Conservation (phyloP, 495 filamentous ascomycete species). For the Trichoderma virens region DNA sequence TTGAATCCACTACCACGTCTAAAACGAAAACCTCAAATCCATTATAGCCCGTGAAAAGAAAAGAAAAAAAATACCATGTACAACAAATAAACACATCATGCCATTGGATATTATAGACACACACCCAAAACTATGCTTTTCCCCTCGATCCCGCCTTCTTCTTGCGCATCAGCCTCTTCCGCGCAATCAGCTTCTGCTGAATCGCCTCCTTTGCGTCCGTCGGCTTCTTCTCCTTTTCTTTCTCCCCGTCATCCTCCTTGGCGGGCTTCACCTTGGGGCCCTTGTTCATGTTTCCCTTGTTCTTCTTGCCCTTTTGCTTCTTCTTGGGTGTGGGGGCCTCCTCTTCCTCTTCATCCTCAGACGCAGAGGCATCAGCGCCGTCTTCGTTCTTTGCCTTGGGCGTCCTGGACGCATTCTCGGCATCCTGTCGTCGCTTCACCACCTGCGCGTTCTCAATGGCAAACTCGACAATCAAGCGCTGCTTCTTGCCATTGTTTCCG, state of each 20-base stretch:
- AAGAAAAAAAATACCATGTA: not conserved
- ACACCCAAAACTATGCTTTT: not conserved
- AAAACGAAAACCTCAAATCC: not conserved
- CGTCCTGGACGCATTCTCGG: slow-evolving; percentile 39
- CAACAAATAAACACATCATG: not conserved
- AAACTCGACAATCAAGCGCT: slow-evolving; percentile 86
- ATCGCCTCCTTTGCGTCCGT: slow-evolving; percentile 28
- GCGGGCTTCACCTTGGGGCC: slow-evolving; percentile 9
- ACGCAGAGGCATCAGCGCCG: slow-evolving; percentile 6
- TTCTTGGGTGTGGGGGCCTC: not conserved
- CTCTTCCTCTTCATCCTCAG: slow-evolving; percentile 10
- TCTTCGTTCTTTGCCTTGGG: slow-evolving; percentile 9
- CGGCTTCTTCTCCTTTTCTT: slow-evolving; percentile 17
- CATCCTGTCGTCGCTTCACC: slow-evolving; percentile 67
- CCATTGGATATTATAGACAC: not conserved
- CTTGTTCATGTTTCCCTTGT: slow-evolving; percentile 14
- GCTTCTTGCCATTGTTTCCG: slow-evolving; percentile 39
- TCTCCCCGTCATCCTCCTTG: slow-evolving; percentile 12
- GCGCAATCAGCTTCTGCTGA: slow-evolving; percentile 39
- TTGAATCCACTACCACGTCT: not conserved
- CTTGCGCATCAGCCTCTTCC: slow-evolving; percentile 41
- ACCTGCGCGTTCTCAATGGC: slow-evolving; percentile 98
- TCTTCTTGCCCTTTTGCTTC: slow-evolving; percentile 19
- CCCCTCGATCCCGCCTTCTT: slow-evolving; percentile 33
- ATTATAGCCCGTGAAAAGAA: not conserved